Base-by-base conservation (phyloP, 192 early-diverging fungal species). In the Diversispora eburnea region DNA sequence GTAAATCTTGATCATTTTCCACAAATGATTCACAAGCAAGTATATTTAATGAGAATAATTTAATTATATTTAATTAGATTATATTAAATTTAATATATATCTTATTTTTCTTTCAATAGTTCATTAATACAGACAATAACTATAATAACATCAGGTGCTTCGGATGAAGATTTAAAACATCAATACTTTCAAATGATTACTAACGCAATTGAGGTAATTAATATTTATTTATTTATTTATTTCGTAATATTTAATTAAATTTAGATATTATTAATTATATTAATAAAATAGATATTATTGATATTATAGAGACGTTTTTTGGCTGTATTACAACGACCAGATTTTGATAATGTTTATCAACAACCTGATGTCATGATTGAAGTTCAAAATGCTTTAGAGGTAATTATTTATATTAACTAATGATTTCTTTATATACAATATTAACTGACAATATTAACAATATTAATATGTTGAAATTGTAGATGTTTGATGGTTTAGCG, bases 401-500 rank as follows among this genome's bases (percentile, higher is more conserved):
- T 90, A 82, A 67, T 52, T n/a, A 13, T 45, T 17, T 54, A 10
- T 33, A 33, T 33, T 33, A 33, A 33, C 0, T 33, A 33, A 33
- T 33, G 25, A 33, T 33, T 33, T 33, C 2, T 54, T 12, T 17
- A 54, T 54, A 52, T 52, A 52, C 17, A 52, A 52, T 52, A 13
- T 9, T 54, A 4, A 54, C 5, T 62, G 12, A 57, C 25, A 33
- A 33, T 33, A 33, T 33, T 33, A 33, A 33, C 2, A 33, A 33
- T 33, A 33, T 33, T 33, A 33, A 1, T 1, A 33, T 33, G 2
- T 33, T 33, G 25, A 33, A 33, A 33, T 33, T 33, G 17, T 77
- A 93, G 83, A 84, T 94, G 89, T 92, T 89, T 78, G 87, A 88
- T 72, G 92, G 92, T 33, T 76, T 94, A 3, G 91, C 89, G n/a